Evolutionary conservation across 805 yeast genomes (phyloP).

Genomic region (Zygosaccharomyces pseudorouxii): DNA sequence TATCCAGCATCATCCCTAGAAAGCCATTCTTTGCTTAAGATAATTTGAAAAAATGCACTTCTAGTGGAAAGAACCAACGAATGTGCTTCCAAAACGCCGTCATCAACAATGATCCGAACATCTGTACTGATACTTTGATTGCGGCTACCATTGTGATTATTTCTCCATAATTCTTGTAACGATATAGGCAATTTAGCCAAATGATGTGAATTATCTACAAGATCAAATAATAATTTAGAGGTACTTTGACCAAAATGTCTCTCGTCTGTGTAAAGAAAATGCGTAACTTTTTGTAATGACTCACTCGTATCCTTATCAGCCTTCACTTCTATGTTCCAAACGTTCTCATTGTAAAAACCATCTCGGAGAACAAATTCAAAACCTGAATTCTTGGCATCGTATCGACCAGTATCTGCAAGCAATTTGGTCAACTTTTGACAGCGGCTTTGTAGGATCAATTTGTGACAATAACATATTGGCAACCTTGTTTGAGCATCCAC

Average conservation of each 20-base stretch:
- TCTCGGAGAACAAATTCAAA: not conserved
- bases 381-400: constrained; percentile 9
- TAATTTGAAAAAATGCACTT: constrained; percentile 58
- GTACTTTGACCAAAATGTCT: constrained; percentile 14
- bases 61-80: constrained; percentile 51
- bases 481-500: constrained; percentile 8
- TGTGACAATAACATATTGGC: constrained; percentile 23
- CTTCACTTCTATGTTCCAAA: constrained; percentile 7
- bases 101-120: constrained; percentile 43
- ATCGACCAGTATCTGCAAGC: constrained; percentile 4
- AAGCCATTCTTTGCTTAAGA: constrained; percentile 55
- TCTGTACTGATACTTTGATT: constrained; percentile 32
- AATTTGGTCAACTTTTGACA: constrained; percentile 13
- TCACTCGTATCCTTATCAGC: constrained; percentile 1
- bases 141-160: not conserved
- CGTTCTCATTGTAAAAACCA: not conserved
- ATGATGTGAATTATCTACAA: constrained; percentile 23
- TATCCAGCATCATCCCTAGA: constrained; percentile 5
- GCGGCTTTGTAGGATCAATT: constrained; percentile 17
- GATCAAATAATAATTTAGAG: constrained; percentile 12
- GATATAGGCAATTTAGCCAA: constrained; percentile 13
- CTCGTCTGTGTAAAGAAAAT: constrained; percentile 28
- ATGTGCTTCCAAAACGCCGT: constrained; percentile 44
- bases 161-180: constrained; percentile 2
- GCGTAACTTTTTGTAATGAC: constrained; percentile 13